Evolutionary conservation across 2,329 filamentous ascomycete genomes (phyloP), one percentile per base, ranked within the genome.

Genomic region (Fusarium mundagurra): DNA sequence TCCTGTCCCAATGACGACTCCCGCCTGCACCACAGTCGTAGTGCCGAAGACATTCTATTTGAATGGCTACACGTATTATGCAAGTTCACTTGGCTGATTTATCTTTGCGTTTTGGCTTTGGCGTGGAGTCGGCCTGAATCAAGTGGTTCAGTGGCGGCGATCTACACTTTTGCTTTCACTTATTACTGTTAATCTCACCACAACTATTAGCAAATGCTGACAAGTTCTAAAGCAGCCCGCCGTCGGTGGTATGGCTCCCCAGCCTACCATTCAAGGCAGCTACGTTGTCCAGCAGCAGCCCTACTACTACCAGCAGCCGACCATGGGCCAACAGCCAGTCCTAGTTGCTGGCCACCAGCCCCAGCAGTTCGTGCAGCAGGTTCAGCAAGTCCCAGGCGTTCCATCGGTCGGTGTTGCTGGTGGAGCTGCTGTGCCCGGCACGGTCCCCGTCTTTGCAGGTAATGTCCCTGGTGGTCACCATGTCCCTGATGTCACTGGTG

Each of bases 401-500:
- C 79, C 79, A 47, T 43, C 67, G 39, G 74, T 79, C 62, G 78
- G 79, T 29, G 38, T 80, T 71, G 64, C 71, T 24, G 75, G 78
- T 58, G 75, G 76, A 51, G 68, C 69, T 64, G 67, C 72, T 55
- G 62, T 75, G 38, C 74, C 60, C 31, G 73, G 74, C 57, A 74
- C 77, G 47, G 61, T 80, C 57, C 80, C 81, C 71, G 73, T 84
- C 75, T 78, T 85, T 77, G 80, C 83, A 84, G 85, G 84, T 83
- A 85, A 83, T 80, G 66, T 61, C 68, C 68, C 68, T 39, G 68
- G 72, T 71, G 80, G 79, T 58, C 76, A 83, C 10, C 69, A 73
- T 53, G 79, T 83, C 71, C 84, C 86, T n/a, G 87, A 90, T 70
- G 84, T 89, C 68, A 81, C 86, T 81, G 85, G 88, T 64, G 76